These are phyloP conservation scores for Plasmodium coatneyi DNA, from an alignment of 169 alveolate species.

Conservation along the genomic window DNA sequence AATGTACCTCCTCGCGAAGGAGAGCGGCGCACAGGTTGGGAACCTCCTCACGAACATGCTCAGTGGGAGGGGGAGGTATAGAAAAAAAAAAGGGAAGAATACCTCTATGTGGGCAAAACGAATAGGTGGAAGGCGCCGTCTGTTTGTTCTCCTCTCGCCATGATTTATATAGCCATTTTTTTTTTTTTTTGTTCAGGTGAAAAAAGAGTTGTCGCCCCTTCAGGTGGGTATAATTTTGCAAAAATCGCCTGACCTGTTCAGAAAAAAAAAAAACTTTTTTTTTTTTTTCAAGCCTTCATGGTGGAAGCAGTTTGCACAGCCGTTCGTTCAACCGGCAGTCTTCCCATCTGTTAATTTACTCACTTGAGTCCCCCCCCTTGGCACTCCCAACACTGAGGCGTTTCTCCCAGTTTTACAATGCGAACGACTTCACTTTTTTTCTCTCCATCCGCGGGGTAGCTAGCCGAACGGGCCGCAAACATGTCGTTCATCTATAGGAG, in stretches of 20 bases:
- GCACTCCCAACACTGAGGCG: background rate
- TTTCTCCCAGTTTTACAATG: background rate
- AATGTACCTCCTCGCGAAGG: slow-evolving; percentile 18
- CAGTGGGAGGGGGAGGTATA: background rate
- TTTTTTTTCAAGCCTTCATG: background rate
- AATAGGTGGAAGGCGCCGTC: background rate
- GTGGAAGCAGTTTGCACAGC: background rate
- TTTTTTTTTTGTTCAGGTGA: slow-evolving; percentile 1
- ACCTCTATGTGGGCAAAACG: background rate
- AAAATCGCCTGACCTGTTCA: background rate
- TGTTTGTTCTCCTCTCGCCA: background rate
- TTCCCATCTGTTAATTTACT: background rate
- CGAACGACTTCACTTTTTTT: background rate
- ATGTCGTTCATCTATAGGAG: slow-evolving; percentile 66
- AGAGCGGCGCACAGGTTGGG: background rate
- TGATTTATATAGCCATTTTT: background rate
- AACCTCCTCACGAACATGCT: background rate
- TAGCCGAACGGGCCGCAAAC: background rate
- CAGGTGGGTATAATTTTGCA: background rate
- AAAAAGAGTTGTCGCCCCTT: background rate
- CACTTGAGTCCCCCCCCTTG: background rate
- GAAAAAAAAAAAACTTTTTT: background rate
- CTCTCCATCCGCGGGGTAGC: background rate
- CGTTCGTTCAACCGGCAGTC: background rate
- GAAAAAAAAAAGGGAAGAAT: background rate